Base-by-base conservation (phyloP, 306 rosid species). In the Pyrus pyrifolia region DNA sequence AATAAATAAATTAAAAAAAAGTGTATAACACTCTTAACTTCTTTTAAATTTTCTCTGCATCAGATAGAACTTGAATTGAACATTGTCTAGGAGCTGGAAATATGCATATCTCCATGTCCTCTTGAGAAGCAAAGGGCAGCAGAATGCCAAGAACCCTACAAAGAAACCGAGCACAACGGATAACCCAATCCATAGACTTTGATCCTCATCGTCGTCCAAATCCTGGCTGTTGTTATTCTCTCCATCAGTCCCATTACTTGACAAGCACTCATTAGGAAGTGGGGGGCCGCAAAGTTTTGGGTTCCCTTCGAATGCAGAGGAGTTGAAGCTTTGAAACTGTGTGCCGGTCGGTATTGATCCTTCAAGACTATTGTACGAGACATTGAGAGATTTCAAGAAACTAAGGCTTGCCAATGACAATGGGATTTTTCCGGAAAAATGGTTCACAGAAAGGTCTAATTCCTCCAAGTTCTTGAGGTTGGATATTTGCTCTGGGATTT, bases 401-500 rank as follows among this genome's bases (percentile, higher is more conserved):
- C 11, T 38, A 15, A 78, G 40, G 17, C 4, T 61, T 25, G 35
- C 8, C 5, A 62, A 18, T 23, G 71, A 38, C 9, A 23, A 9
- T 8, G 76, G 81, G 13, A 78, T 60, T 17, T 62, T 11, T 11
- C 76, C 81, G 3, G 75, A 71, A 53, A 78, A 62, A 2, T 59
- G 49, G 22, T 78, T 78, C 33, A 21, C 1, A 5, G 76, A 29
- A 8, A 78, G 71, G 19, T 70, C n/a, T 65, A 78, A 51, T 0
- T 2, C 23, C 46, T 70, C 76, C 67, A 78, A 49, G 66, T 70
- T 49, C 13, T 27, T 70, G 19, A 78, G 52, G 27, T 70, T 11
- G 17, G 76, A 70, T 21, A 78, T 70, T 51, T 78, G 55, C 22
- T 59, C 53, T 3, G 71, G 76, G 53, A 78, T 78, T 2, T n/a